phyloP scores from a whole-genome alignment of 768 basidiomycete species.

The Lepiota venenata region DNA sequence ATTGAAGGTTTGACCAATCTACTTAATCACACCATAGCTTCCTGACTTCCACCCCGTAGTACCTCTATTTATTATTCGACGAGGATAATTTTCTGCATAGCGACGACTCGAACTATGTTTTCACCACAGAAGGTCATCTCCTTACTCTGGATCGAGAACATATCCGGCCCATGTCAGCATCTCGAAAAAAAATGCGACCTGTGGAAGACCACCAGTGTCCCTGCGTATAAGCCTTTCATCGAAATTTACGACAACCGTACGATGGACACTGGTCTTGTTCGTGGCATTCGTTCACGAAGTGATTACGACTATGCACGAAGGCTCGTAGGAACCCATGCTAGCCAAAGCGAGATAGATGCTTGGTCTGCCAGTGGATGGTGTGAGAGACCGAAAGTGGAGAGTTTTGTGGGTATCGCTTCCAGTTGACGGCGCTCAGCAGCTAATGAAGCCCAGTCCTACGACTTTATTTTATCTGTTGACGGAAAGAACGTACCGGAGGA shows the following conservation, averaged over 20 bases:
- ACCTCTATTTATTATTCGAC: slow-evolving; percentile 90
- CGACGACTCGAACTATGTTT: slow-evolving; percentile 84
- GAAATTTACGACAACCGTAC: slow-evolving; percentile 28
- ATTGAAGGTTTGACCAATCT: slow-evolving; percentile 60
- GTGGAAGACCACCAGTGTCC: slow-evolving; percentile 75
- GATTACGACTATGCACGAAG: slow-evolving; percentile 83
- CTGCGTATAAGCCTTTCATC: slow-evolving; percentile 50
- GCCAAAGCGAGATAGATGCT: slow-evolving; percentile 43
- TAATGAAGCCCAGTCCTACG: slow-evolving; percentile 55
- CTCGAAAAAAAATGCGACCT: slow-evolving; percentile 57
- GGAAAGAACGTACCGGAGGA: slow-evolving; percentile 61
- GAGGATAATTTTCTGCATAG: slow-evolving; percentile 72
- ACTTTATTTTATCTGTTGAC: slow-evolving; percentile 72
- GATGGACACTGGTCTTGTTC: slow-evolving; percentile 45
- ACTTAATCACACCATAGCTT: neutral
- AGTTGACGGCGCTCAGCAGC: neutral
- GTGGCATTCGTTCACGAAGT: slow-evolving; percentile 65
- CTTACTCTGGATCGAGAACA: slow-evolving; percentile 58
- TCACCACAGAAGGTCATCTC: slow-evolving; percentile 95
- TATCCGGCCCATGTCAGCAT: slow-evolving; percentile 53
- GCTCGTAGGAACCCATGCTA: slow-evolving; percentile 54
- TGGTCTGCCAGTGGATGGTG: slow-evolving; percentile 81
- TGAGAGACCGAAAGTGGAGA: slow-evolving; percentile 59
- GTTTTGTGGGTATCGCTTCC: slow-evolving; percentile 51
- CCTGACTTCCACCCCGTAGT: slow-evolving; percentile 40